Conservation (phyloP, 305 asterid species). For the Coffea humblotiana region DNA sequence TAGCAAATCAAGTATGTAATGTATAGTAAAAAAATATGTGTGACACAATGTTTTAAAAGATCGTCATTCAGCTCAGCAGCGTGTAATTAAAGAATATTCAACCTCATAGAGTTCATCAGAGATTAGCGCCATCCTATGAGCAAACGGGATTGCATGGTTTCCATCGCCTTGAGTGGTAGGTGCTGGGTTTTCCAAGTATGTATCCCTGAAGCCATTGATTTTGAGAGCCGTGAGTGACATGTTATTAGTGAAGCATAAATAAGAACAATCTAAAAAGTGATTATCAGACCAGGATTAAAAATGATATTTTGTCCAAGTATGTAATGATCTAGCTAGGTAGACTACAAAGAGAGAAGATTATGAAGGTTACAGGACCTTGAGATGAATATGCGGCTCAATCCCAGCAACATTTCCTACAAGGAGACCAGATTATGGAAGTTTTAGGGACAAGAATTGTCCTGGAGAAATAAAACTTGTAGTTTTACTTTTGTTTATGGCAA, state of each 20-base stretch:
- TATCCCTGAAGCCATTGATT: conserved; percentile 18
- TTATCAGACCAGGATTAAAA: not conserved
- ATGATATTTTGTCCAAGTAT: not conserved
- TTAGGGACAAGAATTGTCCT: not conserved
- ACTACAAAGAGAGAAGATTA: not conserved
- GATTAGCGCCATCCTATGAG: conserved; percentile 23
- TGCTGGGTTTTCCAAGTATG: conserved; percentile 16
- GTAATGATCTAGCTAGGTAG: not conserved
- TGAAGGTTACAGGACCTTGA: conserved; percentile 13
- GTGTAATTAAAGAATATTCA: not conserved
- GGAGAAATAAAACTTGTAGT: too few species aligned
- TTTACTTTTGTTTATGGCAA: too few species aligned
- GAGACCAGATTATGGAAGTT: not conserved
- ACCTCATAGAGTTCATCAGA: conserved; percentile 28
- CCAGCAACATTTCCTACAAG: conserved; percentile 20
- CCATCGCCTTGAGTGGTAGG: not conserved
- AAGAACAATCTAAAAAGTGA: not conserved
- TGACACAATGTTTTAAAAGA: too few species aligned
- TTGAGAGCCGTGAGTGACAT: not conserved
- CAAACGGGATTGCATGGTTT: conserved; percentile 6
- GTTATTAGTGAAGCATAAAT: conserved; percentile 1
- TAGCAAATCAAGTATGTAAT: not conserved
- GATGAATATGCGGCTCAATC: conserved; percentile 14
- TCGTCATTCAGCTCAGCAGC: too few species aligned
- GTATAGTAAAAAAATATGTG: not conserved